Evolutionary conservation across 2,329 filamentous ascomycete species (phyloP).

Genomic region (Parafenestella ontariensis): DNA sequence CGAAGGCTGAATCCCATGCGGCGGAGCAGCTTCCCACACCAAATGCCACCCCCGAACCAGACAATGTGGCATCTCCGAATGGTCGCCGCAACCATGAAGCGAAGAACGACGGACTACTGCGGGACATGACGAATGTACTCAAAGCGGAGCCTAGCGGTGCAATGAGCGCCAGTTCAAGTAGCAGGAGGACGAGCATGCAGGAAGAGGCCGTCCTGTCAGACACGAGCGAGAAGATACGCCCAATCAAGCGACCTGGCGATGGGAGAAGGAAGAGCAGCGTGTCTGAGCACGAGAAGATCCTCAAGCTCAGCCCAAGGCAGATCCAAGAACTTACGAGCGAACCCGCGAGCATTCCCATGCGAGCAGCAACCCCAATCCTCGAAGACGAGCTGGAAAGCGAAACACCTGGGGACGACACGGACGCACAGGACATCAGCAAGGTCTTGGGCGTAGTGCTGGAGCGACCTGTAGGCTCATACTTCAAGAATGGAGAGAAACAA

Average conservation of each 20-base stretch:
- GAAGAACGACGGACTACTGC: constrained; percentile 11
- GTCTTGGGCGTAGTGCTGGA: constrained; percentile 32
- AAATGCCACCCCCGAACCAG: constrained; percentile 32
- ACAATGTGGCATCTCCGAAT: constrained; percentile 25
- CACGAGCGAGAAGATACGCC: constrained; percentile 38
- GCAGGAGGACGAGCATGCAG: constrained; percentile 27
- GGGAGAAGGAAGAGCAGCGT: constrained; percentile 44
- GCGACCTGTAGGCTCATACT: constrained; percentile 20
- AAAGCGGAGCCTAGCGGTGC: constrained; percentile 15
- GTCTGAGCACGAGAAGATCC: constrained; percentile 50
- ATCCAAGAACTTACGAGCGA: constrained; percentile 63
- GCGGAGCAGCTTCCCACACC: constrained; percentile 40
- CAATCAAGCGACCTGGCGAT: constrained; percentile 47
- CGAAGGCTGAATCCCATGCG: constrained; percentile 21
- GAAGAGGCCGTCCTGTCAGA: constrained; percentile 45
- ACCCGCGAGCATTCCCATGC: constrained; percentile 61
- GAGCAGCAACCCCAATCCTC: constrained; percentile 49
- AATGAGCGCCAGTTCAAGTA: constrained; percentile 21
- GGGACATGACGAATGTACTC: constrained; percentile 14
- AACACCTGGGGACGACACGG: constrained; percentile 20
- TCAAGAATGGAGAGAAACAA: constrained; percentile 1
- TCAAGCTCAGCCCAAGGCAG: constrained; percentile 62
- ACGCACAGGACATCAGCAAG: constrained; percentile 22
- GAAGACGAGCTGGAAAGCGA: constrained; percentile 42
- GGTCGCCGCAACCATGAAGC: constrained; percentile 15